Conservation (phyloP, 768 basidiomycete genomes). For the Suillus subluteus region DNA sequence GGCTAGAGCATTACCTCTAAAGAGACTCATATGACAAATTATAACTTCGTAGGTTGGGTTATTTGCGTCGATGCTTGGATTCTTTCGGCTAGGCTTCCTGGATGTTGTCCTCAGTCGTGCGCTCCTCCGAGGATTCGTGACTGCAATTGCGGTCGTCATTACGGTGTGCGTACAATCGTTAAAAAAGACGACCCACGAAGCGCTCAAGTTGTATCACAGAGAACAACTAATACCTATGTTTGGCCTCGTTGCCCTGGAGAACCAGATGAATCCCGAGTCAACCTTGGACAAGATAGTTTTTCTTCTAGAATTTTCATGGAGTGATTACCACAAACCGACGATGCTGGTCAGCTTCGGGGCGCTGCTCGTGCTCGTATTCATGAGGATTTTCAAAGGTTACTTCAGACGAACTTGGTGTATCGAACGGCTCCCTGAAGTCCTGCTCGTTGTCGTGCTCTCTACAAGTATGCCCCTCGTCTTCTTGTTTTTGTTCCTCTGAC, state of each 20-base stretch:
- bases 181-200: slow-evolving; percentile 9
- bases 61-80: slow-evolving; percentile 83
- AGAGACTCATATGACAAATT: neutral
- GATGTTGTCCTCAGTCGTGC: slow-evolving; percentile 93
- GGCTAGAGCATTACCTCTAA: neutral
- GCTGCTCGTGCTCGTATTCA: slow-evolving; percentile 63
- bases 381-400: slow-evolving; percentile 58
- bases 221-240: slow-evolving; percentile 92
- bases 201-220: slow-evolving; percentile 37
- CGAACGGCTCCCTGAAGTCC: slow-evolving; percentile 86
- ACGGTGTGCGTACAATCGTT: slow-evolving; percentile 58
- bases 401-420: slow-evolving; percentile 72
- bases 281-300: slow-evolving; percentile 82
- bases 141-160: slow-evolving; percentile 85
- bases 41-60: slow-evolving; percentile 65
- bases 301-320: slow-evolving; percentile 59
- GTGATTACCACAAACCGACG: slow-evolving; percentile 66
- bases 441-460: slow-evolving; percentile 81
- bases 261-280: slow-evolving; percentile 58
- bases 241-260: slow-evolving; percentile 65
- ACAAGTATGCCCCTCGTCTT: slow-evolving; percentile 59
- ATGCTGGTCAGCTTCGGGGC: slow-evolving; percentile 75
- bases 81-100: slow-evolving; percentile 89
- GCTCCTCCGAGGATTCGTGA: slow-evolving; percentile 84
- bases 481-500: neutral